Percentiles rank a stretch among this genome's conserved stretches.
Evolutionary conservation across 441 rosid species (phyloP).

Genomic region (Pelargonium myrrhifolium): DNA sequence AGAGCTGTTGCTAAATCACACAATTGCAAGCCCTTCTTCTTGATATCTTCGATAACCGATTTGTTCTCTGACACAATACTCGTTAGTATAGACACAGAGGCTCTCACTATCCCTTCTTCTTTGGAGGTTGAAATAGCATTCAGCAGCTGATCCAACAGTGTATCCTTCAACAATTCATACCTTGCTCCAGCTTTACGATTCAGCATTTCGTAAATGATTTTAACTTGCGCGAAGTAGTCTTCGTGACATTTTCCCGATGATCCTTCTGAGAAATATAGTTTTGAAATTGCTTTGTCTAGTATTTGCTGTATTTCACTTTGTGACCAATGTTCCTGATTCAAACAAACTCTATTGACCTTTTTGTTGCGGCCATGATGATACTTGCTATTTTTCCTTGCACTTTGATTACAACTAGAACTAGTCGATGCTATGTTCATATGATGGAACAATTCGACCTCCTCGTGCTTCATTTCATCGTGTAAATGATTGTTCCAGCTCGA

Average conservation of each 20-base stretch:
- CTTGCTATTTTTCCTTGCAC: conserved; percentile 26
- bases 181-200: conserved; percentile 49
- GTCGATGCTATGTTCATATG: conserved; percentile 23
- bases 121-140: conserved; percentile 54
- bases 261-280: conserved; percentile 45
- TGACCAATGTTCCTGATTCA: background rate
- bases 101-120: conserved; percentile 59
- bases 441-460: conserved; percentile 33
- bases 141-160: conserved; percentile 65
- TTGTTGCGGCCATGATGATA: conserved; percentile 18
- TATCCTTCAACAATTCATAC: conserved; percentile 56
- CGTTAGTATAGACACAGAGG: conserved; percentile 62
- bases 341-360: conserved; percentile 17
- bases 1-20: conserved; percentile 65
- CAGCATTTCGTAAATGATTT: conserved; percentile 57
- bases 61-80: conserved; percentile 49
- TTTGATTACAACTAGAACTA: conserved; percentile 17
- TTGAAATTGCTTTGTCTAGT: conserved; percentile 52
- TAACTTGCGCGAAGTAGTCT: conserved; percentile 57
- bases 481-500: background rate
- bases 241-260: conserved; percentile 43
- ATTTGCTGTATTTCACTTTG: conserved; percentile 41
- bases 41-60: conserved; percentile 58
- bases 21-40: conserved; percentile 59
- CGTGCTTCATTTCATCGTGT: conserved; percentile 16